Evolutionary conservation across 805 yeast genomes (phyloP).

Genomic region (Kodamaea kaohsiungensis): DNA sequence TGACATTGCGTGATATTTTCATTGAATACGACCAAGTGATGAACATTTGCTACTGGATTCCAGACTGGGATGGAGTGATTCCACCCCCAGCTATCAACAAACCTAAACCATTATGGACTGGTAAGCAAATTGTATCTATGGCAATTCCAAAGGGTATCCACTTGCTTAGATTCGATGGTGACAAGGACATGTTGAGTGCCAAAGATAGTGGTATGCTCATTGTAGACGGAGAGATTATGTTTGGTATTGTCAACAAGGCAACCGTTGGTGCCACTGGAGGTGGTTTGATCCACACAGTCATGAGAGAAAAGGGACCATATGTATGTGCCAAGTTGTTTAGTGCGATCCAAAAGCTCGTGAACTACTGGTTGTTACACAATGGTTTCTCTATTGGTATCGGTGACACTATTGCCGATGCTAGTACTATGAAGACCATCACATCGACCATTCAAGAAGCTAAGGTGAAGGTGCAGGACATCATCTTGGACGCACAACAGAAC

Average conservation of each 20-base stretch:
- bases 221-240: constrained; percentile 93
- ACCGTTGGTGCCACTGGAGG: constrained; percentile 99
- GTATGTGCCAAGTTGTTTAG: constrained; percentile 89
- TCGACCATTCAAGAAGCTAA: constrained; percentile 92
- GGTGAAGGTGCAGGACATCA: constrained; percentile 90
- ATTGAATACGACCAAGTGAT: constrained; percentile 91
- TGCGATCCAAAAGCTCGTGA: constrained; percentile 91
- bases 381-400: constrained; percentile 99
- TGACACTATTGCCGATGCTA: constrained; percentile 98
- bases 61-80: constrained; percentile 97
- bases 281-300: constrained; percentile 94
- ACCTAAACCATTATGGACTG: constrained; percentile 97
- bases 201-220: constrained; percentile 95
- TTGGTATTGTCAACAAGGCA: constrained; percentile 97
- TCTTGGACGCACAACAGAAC: constrained; percentile 88
- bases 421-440: constrained; percentile 91
- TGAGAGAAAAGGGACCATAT: constrained; percentile 95
- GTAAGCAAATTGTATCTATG: constrained; percentile 90
- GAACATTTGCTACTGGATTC: constrained; percentile 97
- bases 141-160: constrained; percentile 96
- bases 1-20: constrained; percentile 88
- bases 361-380: constrained; percentile 93
- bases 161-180: constrained; percentile 90
- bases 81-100: constrained; percentile 93
- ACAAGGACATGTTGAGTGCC: constrained; percentile 78